phyloP scores from a whole-genome alignment of 2,329 filamentous ascomycete species.

The Alternaria gaisen region DNA sequence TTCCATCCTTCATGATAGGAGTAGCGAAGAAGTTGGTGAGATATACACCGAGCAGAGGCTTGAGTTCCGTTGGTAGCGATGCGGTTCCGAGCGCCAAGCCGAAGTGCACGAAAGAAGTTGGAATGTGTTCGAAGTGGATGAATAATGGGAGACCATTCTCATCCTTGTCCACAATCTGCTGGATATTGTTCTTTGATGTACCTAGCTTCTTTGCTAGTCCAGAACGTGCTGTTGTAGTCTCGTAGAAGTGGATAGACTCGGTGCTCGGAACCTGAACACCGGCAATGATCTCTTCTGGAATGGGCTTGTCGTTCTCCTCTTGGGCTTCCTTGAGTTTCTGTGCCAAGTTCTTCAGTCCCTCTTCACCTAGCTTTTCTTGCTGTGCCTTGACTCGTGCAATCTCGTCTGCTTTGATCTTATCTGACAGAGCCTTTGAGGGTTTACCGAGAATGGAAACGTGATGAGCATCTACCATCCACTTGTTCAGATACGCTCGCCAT shows the following conservation, averaged over 20 bases:
- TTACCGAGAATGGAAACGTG: slow-evolving; percentile 90
- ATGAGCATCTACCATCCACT: slow-evolving; percentile 84
- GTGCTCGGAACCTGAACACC: slow-evolving; percentile 83
- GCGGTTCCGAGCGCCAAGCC: slow-evolving; percentile 82
- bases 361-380: slow-evolving; percentile 79
- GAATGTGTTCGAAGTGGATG: slow-evolving; percentile 95
- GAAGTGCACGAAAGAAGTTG: slow-evolving; percentile 90
- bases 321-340: slow-evolving; percentile 84
- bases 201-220: slow-evolving; percentile 80
- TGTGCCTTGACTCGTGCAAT: slow-evolving; percentile 79
- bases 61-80: slow-evolving; percentile 78
- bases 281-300: slow-evolving; percentile 82
- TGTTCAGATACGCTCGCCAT: slow-evolving; percentile 83
- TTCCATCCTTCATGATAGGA: slow-evolving; percentile 78
- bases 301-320: slow-evolving; percentile 84
- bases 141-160: slow-evolving; percentile 76
- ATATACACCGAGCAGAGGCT: slow-evolving; percentile 85
- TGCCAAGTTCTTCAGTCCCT: slow-evolving; percentile 78
- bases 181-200: slow-evolving; percentile 71
- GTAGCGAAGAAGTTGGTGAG: slow-evolving; percentile 94
- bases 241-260: slow-evolving; percentile 94
- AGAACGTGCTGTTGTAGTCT: slow-evolving; percentile 83
- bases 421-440: slow-evolving; percentile 80
- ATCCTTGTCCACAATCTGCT: slow-evolving; percentile 77
- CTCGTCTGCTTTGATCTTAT: slow-evolving; percentile 83